Conservation (phyloP, 2,329 filamentous ascomycete genomes). For the Coniella vitis region DNA sequence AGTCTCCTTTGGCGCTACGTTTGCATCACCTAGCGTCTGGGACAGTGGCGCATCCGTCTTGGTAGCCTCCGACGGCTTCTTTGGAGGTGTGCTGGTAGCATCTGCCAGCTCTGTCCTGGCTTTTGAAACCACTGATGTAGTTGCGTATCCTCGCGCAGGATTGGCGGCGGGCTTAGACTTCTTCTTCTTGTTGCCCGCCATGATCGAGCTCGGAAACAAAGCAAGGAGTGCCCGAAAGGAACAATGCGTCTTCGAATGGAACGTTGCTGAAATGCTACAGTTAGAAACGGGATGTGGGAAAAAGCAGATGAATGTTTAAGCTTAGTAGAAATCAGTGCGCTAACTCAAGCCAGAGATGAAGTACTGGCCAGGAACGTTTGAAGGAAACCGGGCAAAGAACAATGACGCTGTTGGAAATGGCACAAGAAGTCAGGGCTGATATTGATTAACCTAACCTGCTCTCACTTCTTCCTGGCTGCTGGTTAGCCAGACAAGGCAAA, state of each 20-base stretch:
- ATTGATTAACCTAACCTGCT: no score
- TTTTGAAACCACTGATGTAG: slow-evolving; percentile 84
- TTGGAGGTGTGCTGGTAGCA: slow-evolving; percentile 22
- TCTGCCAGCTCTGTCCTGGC: slow-evolving; percentile 53
- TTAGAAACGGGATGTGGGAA: not conserved
- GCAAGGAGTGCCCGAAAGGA: not conserved
- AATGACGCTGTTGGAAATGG: not conserved
- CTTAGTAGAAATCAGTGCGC: not conserved
- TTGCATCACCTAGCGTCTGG: slow-evolving; percentile 19
- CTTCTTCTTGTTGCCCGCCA: slow-evolving; percentile 78
- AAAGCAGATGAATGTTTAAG: not conserved
- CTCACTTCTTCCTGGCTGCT: no score
- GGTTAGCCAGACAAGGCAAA: not conserved
- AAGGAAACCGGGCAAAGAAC: not conserved
- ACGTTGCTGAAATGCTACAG: not conserved
- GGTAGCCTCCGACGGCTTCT: slow-evolving; percentile 18
- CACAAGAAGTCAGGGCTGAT: no score
- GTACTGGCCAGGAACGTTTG: not conserved
- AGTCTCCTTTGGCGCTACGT: slow-evolving; percentile 15
- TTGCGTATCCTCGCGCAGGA: slow-evolving; percentile 87
- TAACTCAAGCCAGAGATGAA: not conserved
- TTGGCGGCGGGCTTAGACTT: slow-evolving; percentile 89
- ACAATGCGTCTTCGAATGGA: not conserved
- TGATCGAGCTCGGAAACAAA: slow-evolving; percentile 28
- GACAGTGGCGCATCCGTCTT: slow-evolving; percentile 16